phyloP scores from a whole-genome alignment of 2,329 filamentous ascomycete genomes.

The Claviceps fusiformis region DNA sequence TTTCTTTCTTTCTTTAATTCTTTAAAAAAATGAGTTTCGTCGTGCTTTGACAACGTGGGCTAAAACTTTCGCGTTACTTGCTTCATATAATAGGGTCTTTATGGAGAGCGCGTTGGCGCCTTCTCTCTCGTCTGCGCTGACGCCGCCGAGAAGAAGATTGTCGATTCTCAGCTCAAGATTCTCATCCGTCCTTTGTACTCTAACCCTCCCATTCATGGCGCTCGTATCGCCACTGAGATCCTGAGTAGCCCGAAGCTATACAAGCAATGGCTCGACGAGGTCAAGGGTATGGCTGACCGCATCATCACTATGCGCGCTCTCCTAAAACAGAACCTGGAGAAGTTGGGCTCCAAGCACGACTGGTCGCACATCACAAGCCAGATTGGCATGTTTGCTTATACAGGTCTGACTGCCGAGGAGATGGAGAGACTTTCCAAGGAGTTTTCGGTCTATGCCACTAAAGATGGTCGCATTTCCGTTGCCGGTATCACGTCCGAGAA shows the following conservation, averaged over 20 bases:
- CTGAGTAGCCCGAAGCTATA: slow-evolving; percentile 75
- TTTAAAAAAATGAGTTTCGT: neutral
- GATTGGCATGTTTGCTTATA: slow-evolving; percentile 99
- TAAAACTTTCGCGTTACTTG: neutral
- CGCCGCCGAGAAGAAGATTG: slow-evolving; percentile 81
- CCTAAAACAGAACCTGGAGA: slow-evolving; percentile 88
- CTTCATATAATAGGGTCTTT: slow-evolving; percentile 55
- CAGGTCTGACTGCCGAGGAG: slow-evolving; percentile 77
- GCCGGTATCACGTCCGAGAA: slow-evolving; percentile 72
- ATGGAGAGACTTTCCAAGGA: slow-evolving; percentile 88
- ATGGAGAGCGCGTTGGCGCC: slow-evolving; percentile 93
- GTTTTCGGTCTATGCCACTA: slow-evolving; percentile 95
- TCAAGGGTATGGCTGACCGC: slow-evolving; percentile 97
- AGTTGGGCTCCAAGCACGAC: slow-evolving; percentile 89
- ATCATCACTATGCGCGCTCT: slow-evolving; percentile 97
- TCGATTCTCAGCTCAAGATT: slow-evolving; percentile 98
- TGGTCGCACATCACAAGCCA: slow-evolving; percentile 98
- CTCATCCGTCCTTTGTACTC: slow-evolving; percentile 94
- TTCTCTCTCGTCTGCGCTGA: slow-evolving; percentile 85
- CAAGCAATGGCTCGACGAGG: slow-evolving; percentile 88
- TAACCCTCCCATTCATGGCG: slow-evolving; percentile 93
- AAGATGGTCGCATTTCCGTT: slow-evolving; percentile 76
- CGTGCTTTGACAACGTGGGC: neutral
- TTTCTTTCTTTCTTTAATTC: neutral
- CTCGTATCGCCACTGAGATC: slow-evolving; percentile 84